Base-by-base conservation (phyloP, 805 yeast species). In the Candida boidinii region DNA sequence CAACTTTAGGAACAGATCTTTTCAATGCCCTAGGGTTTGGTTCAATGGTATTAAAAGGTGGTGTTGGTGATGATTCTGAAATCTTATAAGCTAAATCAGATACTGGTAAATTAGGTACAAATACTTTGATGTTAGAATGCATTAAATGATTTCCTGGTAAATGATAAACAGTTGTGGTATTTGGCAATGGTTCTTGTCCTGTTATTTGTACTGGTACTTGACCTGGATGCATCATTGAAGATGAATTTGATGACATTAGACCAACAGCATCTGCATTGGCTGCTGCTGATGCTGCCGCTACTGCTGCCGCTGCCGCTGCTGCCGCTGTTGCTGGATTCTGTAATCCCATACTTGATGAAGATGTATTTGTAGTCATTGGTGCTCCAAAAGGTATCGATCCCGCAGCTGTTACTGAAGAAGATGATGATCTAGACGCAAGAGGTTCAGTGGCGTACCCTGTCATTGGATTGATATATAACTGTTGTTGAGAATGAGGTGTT, bases 1-100 rank as follows among this genome's bases (percentile, higher is more conserved):
- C 60, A 22, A 82, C 58, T 7, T 33, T 31, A 7, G 41, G 35
- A 22, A 8, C 11, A 7, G 24, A 8, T 8, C 13, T 22, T 11
- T 9, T 22, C 7, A 6, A 5, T 22, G 24, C 7, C 7, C 5
- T 22, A 22, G 12, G 7, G 11, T 20, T 8, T 3, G 55, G 54
- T 25, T 41, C 37, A 10, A 43, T 14, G 9, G 37, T 39, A 8
- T 46, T 39, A 32, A 52, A 53, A 14, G 57, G 58, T n/a, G 58
- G 57, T 8, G 44, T 31, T 3, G 53, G 48, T 4, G 40, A 40
- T 3, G 24, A 18, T 31, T 54, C 52, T 2, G 60, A 54, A 9
- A 52, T 38, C 12, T 43, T 33, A 28, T 43, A 46, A 1, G 52
- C 43, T 23, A 53, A 24, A 8, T 42, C 37, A 9, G 49, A 45